A percentile compares a stretch with the other conserved stretches of the same genome.
Conservation (phyloP, 78 protist genomes). For the Dictyostelium purpureum region DNA sequence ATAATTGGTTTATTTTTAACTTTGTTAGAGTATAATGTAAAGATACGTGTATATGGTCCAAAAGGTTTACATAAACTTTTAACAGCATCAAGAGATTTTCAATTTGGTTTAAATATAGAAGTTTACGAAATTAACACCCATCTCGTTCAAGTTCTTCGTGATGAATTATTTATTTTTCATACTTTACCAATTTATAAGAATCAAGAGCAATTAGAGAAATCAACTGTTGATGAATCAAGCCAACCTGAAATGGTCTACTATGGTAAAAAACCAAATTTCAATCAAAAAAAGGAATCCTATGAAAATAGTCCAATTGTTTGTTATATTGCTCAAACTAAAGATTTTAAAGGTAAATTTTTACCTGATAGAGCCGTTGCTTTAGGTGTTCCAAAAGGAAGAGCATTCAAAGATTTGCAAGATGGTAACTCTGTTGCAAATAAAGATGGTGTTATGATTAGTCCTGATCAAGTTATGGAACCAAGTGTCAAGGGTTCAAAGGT, state of each 20-base stretch:
- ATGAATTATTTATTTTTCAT: slow-evolving; percentile 1
- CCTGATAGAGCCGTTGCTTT: slow-evolving; percentile 71
- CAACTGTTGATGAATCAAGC: neutral
- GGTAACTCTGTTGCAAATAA: slow-evolving; percentile 44
- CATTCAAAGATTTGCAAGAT: slow-evolving; percentile 1
- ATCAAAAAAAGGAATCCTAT: neutral
- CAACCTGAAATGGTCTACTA: neutral
- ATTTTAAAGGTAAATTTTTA: slow-evolving; percentile 66
- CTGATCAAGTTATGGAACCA: slow-evolving; percentile 63
- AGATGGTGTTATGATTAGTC: neutral
- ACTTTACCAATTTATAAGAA: slow-evolving; percentile 10
- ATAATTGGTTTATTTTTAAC: slow-evolving; percentile 35
- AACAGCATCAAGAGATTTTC: slow-evolving; percentile 34
- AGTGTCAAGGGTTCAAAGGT: slow-evolving; percentile 24
- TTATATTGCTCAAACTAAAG: slow-evolving; percentile 27
- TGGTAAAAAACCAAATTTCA: slow-evolving; percentile 1
- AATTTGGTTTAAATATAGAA: neutral
- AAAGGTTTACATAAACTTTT: slow-evolving; percentile 29
- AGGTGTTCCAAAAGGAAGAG: slow-evolving; percentile 79
- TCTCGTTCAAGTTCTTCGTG: neutral
- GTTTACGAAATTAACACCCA: neutral
- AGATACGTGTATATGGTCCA: slow-evolving; percentile 49
- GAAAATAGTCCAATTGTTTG: slow-evolving; percentile 6
- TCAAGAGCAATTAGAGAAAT: neutral
- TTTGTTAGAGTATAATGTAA: neutral